These are phyloP conservation scores for Solanum virginianum DNA, from an alignment of 257 asterid genomes.

Conservation along the genomic window DNA sequence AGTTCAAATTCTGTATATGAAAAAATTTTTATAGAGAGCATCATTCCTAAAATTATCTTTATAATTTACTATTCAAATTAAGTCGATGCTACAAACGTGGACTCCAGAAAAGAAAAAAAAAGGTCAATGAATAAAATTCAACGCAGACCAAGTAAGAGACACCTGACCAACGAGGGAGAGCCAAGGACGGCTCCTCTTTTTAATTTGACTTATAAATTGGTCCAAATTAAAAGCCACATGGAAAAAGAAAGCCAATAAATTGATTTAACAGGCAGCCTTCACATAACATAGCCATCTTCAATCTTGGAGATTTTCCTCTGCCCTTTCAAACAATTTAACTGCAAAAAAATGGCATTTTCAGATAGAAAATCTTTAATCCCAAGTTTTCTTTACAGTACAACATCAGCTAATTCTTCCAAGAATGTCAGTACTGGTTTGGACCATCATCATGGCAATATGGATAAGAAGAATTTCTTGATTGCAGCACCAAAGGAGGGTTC, in stretches of 20 bases:
- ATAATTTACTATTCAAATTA: no score
- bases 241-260: not conserved
- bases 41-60: no score
- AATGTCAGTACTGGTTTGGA: not conserved
- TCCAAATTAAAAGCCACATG: not conserved
- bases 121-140: not conserved
- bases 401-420: not conserved
- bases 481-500: conserved; percentile 40
- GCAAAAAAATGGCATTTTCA: not conserved
- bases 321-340: not conserved
- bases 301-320: not conserved
- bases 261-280: not conserved
- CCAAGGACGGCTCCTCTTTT: not conserved
- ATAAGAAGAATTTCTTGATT: conserved; percentile 12
- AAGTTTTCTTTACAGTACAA: not conserved
- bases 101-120: no score
- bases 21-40: no score
- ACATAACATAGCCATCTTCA: not conserved
- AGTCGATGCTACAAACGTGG: no score
- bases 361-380: not conserved
- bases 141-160: not conserved
- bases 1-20: no score
- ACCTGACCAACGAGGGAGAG: not conserved
- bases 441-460: not conserved
- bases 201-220: not conserved